Conservation (phyloP, 495 filamentous ascomycete genomes). For the Penicillium paradoxum region DNA sequence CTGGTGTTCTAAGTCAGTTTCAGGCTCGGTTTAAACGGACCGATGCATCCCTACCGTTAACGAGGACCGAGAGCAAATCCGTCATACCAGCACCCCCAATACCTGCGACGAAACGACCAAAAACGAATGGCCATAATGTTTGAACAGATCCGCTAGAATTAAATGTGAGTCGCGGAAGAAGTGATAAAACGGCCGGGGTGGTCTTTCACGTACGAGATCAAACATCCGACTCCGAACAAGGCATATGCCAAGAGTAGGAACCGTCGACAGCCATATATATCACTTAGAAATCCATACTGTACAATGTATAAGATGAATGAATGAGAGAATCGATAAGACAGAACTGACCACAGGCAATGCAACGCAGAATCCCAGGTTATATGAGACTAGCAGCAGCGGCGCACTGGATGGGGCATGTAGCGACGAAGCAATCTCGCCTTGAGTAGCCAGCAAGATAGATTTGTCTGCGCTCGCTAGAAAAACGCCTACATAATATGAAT, state of each 20-base stretch:
- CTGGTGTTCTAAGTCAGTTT: background rate
- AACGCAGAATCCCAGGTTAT: background rate
- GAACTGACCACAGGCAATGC: background rate
- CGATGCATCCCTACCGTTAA: background rate
- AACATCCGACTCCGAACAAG: background rate
- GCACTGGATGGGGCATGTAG: conserved; percentile 16
- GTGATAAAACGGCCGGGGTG: background rate
- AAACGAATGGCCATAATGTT: background rate
- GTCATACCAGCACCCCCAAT: conserved; percentile 1
- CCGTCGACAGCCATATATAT: background rate
- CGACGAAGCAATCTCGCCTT: conserved; percentile 23
- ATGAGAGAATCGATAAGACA: background rate
- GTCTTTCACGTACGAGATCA: background rate
- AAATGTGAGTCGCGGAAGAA: background rate
- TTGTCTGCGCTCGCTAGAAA: too few relatives aligned
- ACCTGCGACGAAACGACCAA: background rate
- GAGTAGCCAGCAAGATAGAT: too few relatives aligned
- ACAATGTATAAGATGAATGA: background rate
- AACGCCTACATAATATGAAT: too few relatives aligned
- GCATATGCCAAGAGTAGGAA: background rate
- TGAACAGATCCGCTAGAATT: background rate
- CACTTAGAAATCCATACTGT: background rate
- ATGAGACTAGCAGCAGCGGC: background rate
- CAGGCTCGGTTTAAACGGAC: background rate
- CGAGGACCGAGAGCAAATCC: background rate